Conservation (phyloP, 257 asterid genomes). For the Fraxinus quadrangulata region DNA sequence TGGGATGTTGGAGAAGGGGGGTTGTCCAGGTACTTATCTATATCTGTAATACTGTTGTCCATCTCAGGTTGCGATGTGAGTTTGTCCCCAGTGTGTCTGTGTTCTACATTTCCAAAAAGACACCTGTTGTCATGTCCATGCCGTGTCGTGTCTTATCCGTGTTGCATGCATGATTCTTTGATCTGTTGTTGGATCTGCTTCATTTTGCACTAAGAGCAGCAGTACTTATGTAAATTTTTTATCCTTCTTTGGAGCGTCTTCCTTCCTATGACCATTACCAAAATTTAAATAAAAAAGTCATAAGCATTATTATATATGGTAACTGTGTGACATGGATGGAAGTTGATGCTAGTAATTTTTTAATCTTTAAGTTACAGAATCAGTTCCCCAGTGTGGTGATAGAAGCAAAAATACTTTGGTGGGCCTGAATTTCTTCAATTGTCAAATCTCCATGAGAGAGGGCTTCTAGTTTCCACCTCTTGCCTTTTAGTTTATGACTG, state of each 20-base stretch:
- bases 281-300: neutral
- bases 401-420: neutral
- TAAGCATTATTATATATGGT: neutral
- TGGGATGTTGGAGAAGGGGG: constrained; percentile 87
- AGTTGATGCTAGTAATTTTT: neutral
- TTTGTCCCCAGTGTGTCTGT: neutral
- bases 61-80: neutral
- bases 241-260: neutral
- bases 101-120: too few species aligned
- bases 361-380: neutral
- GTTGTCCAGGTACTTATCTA: constrained; percentile 48
- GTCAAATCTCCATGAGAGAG: neutral
- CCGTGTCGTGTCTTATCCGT: too few species aligned
- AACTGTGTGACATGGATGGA: neutral
- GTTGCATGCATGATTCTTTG: neutral
- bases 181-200: neutral
- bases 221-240: neutral
- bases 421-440: neutral
- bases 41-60: constrained; percentile 1
- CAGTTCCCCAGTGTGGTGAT: neutral
- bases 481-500: neutral
- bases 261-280: neutral
- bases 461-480: neutral
- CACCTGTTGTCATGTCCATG: too few species aligned
- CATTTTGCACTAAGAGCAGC: neutral